Evolutionary conservation across 176 grass and related monocot genomes (phyloP).

Genomic region (Eragrostis curvula): DNA sequence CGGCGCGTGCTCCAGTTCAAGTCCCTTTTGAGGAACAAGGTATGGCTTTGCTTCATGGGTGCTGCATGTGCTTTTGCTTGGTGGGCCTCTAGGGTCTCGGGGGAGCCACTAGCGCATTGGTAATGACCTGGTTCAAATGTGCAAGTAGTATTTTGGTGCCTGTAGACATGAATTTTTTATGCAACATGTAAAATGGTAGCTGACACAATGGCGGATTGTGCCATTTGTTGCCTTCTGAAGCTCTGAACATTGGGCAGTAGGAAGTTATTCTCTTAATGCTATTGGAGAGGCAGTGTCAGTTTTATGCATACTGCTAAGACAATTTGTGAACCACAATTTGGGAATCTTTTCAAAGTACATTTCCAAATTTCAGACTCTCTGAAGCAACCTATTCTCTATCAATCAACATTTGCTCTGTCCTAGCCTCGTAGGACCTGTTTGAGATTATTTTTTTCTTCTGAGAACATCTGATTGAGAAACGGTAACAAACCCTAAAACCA

Average conservation of each 20-base stretch:
- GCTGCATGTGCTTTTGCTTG: constrained; percentile 33
- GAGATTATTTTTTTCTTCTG: too few relatives aligned
- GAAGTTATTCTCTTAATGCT: background rate
- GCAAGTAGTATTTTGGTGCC: constrained; percentile 3
- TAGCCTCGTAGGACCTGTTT: too few relatives aligned
- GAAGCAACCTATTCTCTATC: background rate
- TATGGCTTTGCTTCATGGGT: constrained; percentile 43
- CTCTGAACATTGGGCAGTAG: background rate
- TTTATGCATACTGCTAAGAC: background rate
- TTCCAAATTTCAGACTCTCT: constrained; percentile 5
- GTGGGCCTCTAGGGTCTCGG: constrained; percentile 6
- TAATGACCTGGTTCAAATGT: constrained; percentile 7
- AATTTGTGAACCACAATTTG: background rate
- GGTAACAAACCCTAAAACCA: background rate
- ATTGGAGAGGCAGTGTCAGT: background rate
- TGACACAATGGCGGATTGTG: background rate
- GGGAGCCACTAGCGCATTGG: background rate
- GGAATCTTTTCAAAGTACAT: background rate
- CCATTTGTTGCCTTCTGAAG: background rate
- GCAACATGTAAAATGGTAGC: background rate
- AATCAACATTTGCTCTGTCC: background rate
- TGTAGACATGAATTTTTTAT: background rate
- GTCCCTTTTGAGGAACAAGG: constrained; percentile 41
- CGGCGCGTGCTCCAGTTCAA: constrained; percentile 34
- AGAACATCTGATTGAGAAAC: background rate